phyloP scores from a whole-genome alignment of 495 filamentous ascomycete species.

The Penicillium nucicola region DNA sequence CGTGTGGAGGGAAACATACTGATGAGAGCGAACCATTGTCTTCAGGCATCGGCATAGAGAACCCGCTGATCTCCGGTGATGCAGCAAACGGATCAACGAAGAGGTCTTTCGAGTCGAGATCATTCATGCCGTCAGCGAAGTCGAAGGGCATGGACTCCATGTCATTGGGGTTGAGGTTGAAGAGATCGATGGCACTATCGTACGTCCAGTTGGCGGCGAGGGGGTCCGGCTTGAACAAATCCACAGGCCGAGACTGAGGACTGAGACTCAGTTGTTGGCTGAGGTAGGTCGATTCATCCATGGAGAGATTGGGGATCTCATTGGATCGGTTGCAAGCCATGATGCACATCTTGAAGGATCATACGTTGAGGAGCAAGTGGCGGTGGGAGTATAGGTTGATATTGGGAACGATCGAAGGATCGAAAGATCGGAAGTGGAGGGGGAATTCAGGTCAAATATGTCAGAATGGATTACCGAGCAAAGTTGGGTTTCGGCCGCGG shows the following conservation, averaged over 20 bases:
- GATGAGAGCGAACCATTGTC: slow-evolving; percentile 35
- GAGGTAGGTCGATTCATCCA: slow-evolving; percentile 23
- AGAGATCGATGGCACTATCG: slow-evolving; percentile 41
- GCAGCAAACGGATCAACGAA: slow-evolving; percentile 33
- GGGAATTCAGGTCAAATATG: not conserved
- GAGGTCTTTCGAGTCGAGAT: slow-evolving; percentile 34
- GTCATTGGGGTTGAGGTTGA: slow-evolving; percentile 34
- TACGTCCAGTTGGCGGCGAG: slow-evolving; percentile 44
- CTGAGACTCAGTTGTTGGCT: slow-evolving; percentile 25
- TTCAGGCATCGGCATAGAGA: slow-evolving; percentile 33
- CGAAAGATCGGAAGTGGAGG: slow-evolving; percentile 1
- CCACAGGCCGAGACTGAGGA: slow-evolving; percentile 20
- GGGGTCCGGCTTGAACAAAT: slow-evolving; percentile 27
- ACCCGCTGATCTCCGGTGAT: slow-evolving; percentile 34
- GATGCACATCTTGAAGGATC: slow-evolving; percentile 11
- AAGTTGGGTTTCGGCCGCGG: slow-evolving; percentile 2
- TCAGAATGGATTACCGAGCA: not conserved
- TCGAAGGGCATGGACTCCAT: slow-evolving; percentile 36
- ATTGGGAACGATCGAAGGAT: not conserved
- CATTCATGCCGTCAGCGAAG: slow-evolving; percentile 32
- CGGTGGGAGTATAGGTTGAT: slow-evolving; percentile 5
- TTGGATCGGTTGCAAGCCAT: slow-evolving; percentile 24
- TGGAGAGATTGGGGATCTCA: slow-evolving; percentile 12
- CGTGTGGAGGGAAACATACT: slow-evolving; percentile 27
- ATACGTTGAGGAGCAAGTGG: slow-evolving; percentile 4